phyloP scores from a whole-genome alignment of 2,329 filamentous ascomycete species.

The Botryotinia narcissicola region DNA sequence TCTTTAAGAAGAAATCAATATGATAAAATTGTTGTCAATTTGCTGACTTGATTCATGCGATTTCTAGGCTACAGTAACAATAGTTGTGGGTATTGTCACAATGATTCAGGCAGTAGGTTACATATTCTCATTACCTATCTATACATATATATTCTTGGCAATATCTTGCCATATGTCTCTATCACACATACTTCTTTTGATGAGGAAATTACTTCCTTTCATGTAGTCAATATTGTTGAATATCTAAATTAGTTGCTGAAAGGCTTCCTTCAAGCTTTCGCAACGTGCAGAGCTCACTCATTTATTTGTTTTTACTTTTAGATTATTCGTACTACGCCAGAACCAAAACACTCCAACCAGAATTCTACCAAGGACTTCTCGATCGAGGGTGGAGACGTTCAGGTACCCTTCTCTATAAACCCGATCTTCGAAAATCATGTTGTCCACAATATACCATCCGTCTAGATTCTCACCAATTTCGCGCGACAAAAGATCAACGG shows the following conservation, averaged over 20 bases:
- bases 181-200: neutral
- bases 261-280: neutral
- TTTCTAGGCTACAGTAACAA: constrained; percentile 34
- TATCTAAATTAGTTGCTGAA: neutral
- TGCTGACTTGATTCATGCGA: constrained; percentile 13
- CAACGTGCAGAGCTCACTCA: neutral
- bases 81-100: constrained; percentile 37
- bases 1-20: neutral
- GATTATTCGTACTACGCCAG: constrained; percentile 72
- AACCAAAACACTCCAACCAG: constrained; percentile 58
- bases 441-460: constrained; percentile 90
- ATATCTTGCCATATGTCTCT: neutral
- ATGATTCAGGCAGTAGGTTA: constrained; percentile 36
- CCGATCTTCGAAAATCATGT: constrained; percentile 75
- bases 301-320: constrained; percentile 1
- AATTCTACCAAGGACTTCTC: constrained; percentile 69
- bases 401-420: constrained; percentile 69
- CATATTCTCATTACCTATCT: neutral
- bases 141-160: neutral
- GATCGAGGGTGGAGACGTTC: constrained; percentile 78
- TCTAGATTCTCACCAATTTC: constrained; percentile 63
- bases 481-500: constrained; percentile 67
- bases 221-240: neutral
- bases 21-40: constrained; percentile 3
- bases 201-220: neutral